Conservation (phyloP, 306 rosid genomes). For the Cyamopsis tetragonoloba region DNA sequence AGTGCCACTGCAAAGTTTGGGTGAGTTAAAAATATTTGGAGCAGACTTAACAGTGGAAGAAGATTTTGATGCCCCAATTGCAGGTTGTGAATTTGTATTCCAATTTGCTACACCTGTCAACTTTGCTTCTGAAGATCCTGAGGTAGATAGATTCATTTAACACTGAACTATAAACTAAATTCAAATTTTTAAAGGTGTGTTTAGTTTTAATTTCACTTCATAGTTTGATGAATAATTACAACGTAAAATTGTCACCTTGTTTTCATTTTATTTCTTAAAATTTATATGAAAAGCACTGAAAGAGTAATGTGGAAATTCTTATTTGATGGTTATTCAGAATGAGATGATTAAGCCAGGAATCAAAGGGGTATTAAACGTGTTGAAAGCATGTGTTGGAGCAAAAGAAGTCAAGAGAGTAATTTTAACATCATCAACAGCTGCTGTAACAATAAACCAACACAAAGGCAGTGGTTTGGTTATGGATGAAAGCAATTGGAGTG, state of each 20-base stretch:
- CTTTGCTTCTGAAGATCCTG: constrained; percentile 65
- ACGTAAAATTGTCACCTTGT: too few species aligned
- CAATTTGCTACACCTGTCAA: constrained; percentile 61
- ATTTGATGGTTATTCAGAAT: too few species aligned
- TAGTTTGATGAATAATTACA: too few species aligned
- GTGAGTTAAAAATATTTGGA: constrained; percentile 42
- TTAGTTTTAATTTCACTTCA: too few species aligned
- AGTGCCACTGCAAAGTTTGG: constrained; percentile 37
- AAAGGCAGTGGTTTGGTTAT: constrained; percentile 43
- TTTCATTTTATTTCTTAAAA: too few species aligned
- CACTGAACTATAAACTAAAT: not conserved
- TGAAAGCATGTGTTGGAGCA: constrained; percentile 51
- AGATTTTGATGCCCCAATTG: constrained; percentile 52
- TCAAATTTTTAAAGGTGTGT: too few species aligned
- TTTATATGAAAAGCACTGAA: too few species aligned
- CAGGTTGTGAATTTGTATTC: constrained; percentile 61
- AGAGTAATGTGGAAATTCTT: too few species aligned
- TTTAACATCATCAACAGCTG: constrained; percentile 68
- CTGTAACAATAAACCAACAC: constrained; percentile 43
- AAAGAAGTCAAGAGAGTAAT: constrained; percentile 60
- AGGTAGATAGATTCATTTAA: constrained; percentile 37
- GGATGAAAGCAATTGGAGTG: constrained; percentile 59
- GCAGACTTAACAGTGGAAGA: constrained; percentile 57
- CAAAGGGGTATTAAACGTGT: constrained; percentile 49
- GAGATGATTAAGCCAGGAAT: constrained; percentile 76